Percentiles rank a stretch among this genome's conserved stretches.
These are phyloP conservation scores for Ophiobolus disseminans DNA, from an alignment of 2,329 filamentous ascomycete species.

Conservation along the genomic window DNA sequence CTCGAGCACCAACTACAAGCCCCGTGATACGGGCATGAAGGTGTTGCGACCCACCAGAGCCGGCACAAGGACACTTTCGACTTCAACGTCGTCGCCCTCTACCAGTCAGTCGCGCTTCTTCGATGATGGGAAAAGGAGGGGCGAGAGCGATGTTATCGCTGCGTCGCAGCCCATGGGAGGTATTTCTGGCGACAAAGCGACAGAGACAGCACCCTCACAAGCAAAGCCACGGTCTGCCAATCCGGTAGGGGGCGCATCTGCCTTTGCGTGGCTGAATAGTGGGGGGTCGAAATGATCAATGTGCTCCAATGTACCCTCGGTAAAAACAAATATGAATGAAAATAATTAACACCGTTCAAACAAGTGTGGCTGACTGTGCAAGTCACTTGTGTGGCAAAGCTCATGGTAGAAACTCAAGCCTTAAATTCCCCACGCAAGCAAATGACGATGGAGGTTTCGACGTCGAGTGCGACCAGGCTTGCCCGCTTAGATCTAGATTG, in stretches of 20 bases:
- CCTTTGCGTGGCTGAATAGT: conserved; percentile 87
- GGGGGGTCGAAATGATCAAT: conserved; percentile 40
- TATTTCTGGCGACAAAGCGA: conserved; percentile 44
- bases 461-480: background rate
- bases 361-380: background rate
- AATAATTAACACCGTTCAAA: background rate
- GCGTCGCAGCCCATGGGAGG: conserved; percentile 36
- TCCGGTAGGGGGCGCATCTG: conserved; percentile 88
- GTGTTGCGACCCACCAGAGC: conserved; percentile 81
- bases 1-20: conserved; percentile 69
- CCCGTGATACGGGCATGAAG: conserved; percentile 80
- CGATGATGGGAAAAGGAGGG: conserved; percentile 54
- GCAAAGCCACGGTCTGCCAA: conserved; percentile 70
- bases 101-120: conserved; percentile 57
- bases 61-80: conserved; percentile 57
- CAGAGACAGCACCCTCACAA: conserved; percentile 45
- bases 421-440: too few species aligned
- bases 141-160: conserved; percentile 25
- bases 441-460: too few species aligned
- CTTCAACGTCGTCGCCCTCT: conserved; percentile 32
- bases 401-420: too few species aligned
- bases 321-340: background rate
- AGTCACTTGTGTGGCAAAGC: too few species aligned
- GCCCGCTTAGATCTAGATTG: background rate
- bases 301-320: background rate